Conservation (phyloP, 2,329 filamentous ascomycete genomes). For the Arachnomyces sp. region DNA sequence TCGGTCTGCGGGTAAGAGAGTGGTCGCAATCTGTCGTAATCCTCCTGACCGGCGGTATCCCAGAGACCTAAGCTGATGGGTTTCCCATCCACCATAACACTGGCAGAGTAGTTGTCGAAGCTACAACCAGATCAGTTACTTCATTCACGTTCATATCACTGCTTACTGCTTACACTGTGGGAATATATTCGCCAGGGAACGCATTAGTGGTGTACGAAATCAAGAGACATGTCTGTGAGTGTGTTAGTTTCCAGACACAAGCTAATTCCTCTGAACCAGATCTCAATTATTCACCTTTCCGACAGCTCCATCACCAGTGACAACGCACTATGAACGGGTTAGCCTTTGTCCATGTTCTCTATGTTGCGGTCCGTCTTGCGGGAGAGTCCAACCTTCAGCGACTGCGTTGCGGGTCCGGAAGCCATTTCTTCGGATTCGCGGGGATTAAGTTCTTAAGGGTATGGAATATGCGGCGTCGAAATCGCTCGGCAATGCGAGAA, state of each 20-base stretch:
- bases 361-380: conserved; percentile 11
- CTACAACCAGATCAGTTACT: conserved; percentile 40
- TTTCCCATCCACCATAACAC: conserved; percentile 98
- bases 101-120: conserved; percentile 98
- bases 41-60: conserved; percentile 98
- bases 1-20: conserved; percentile 98
- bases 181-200: conserved; percentile 99
- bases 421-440: conserved; percentile 48
- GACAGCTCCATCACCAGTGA: conserved; percentile 97
- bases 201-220: conserved; percentile 99
- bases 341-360: conserved; percentile 14
- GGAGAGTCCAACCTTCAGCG: conserved; percentile 64
- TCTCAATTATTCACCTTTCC: conserved; percentile 63
- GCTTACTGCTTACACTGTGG: conserved; percentile 58
- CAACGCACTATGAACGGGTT: conserved; percentile 67
- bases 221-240: conserved; percentile 80
- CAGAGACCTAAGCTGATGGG: conserved; percentile 93
- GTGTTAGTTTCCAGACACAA: conserved; percentile 14
- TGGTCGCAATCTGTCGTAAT: conserved; percentile 91
- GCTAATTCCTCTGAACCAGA: conserved; percentile 5
- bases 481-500: too few relatives aligned
- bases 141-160: conserved; percentile 5
- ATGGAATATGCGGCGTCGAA: conserved; percentile 1
- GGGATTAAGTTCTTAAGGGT: not conserved
- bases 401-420: conserved; percentile 79